Conservation (phyloP, 257 asterid genomes). For the Euphrasia confusa region DNA sequence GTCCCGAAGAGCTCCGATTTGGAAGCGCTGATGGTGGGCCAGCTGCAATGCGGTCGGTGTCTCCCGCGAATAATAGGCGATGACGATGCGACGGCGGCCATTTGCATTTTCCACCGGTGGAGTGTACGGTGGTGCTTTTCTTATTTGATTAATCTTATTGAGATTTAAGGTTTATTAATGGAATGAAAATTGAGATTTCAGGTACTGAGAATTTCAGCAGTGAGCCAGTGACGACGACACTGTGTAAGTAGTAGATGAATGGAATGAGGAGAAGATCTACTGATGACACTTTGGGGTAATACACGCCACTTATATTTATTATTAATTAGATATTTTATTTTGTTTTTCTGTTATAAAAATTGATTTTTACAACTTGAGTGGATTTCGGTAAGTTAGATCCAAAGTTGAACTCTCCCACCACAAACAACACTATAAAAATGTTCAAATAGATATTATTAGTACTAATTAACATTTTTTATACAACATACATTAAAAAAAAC, state of each 20-base stretch:
- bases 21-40: constrained; percentile 25
- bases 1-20: constrained; percentile 49
- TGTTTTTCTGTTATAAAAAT: too few relatives aligned
- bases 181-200: not conserved
- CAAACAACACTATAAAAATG: too few relatives aligned
- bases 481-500: too few relatives aligned
- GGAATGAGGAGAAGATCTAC: not conserved
- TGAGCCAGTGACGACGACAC: not conserved
- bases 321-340: too few relatives aligned
- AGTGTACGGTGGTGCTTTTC: not conserved
- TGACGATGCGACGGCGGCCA: constrained; percentile 34
- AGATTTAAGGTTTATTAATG: not conserved
- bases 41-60: constrained; percentile 26
- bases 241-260: not conserved
- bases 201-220: not conserved
- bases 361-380: too few relatives aligned
- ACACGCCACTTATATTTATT: not conserved
- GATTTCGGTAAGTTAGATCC: too few relatives aligned
- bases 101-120: not conserved
- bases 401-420: too few relatives aligned
- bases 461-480: too few relatives aligned
- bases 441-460: too few relatives aligned
- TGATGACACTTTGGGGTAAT: not conserved
- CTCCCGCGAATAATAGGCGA: constrained; percentile 31
- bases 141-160: not conserved